Base-by-base conservation (phyloP, 2,329 filamentous ascomycete genomes). In the Ophiosphaerella herpotricha region DNA sequence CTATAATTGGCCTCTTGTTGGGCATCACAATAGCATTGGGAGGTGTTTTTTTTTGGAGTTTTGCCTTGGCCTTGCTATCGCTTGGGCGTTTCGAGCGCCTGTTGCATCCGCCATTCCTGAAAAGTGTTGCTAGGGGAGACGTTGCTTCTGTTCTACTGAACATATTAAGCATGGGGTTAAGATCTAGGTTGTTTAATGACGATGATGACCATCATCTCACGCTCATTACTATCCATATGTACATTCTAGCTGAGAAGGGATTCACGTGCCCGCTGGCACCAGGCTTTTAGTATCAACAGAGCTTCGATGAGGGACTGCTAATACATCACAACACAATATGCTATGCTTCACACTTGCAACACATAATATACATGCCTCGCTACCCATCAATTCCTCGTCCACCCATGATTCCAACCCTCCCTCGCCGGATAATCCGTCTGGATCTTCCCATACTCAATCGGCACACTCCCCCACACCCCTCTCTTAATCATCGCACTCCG, bases 381-480 rank as follows among this genome's bases (percentile, higher is more conserved):
- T 14, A 14, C 18, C 14, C 37, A n/a, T 46, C 47, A 60, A 39
- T 58, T 75, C 75, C 87, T 83, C 78, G 86, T 96, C 94, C 94
- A 99, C 11, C 79, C 87, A 76, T 96, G 86, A 77, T 97, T 94
- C 91, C 93, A 99, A n/a, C 90, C 85, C 60, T 87, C 84, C 67
- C 81, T 82, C 0, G 81, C 79, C 6, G 93, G 93, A 42, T 84
- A 90, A 70, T 97, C 93, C 29, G 89, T 93, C 82, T 96, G 89
- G 56, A 84, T 79, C 58, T 89, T 80, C 24, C 89, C 89, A 79
- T 96, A 97, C 80, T 99, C 94, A 66, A 97, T 92, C 12, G 94
- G 94, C 49, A 97, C 82, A 51, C 86, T 85, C 90, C 80, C 81
- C 78, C 88, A 96, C 14, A 96, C 80, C 6, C 89, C 90, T 75